Evolutionary conservation across 1,284 basidiomycete species (phyloP).

Genomic region (Gomphus bonarii): DNA sequence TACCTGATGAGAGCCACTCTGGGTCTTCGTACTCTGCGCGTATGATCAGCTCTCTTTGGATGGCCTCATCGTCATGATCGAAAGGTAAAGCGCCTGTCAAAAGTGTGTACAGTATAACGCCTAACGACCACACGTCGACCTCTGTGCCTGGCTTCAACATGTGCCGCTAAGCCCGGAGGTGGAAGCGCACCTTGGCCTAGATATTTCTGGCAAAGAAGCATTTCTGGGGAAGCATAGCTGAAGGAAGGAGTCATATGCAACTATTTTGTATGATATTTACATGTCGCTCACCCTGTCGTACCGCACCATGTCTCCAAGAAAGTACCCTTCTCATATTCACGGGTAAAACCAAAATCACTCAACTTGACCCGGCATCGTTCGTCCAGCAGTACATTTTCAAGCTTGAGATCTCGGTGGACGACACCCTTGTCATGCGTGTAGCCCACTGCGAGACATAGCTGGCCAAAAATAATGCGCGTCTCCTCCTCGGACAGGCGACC

Average conservation of each 20-base stretch:
- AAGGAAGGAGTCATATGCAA: background rate
- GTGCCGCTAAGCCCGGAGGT: conserved; percentile 15
- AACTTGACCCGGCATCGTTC: conserved; percentile 82
- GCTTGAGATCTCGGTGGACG: conserved; percentile 91
- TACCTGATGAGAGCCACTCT: conserved; percentile 81
- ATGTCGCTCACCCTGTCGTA: conserved; percentile 63
- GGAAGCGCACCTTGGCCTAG: conserved; percentile 65
- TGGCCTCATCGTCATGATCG: conserved; percentile 88
- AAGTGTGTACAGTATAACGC: conserved; percentile 91
- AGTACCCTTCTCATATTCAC: conserved; percentile 81
- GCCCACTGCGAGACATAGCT: conserved; percentile 92
- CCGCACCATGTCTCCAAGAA: conserved; percentile 95
- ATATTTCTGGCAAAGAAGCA: conserved; percentile 85
- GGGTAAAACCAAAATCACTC: conserved; percentile 94
- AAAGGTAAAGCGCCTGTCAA: conserved; percentile 93
- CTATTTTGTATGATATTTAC: background rate
- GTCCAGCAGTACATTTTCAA: conserved; percentile 92
- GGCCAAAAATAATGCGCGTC: conserved; percentile 79
- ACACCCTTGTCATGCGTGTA: conserved; percentile 87
- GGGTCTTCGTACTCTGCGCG: conserved; percentile 88
- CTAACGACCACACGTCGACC: conserved; percentile 96
- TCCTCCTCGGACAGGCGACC: conserved; percentile 80
- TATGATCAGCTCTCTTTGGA: conserved; percentile 85
- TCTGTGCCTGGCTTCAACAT: conserved; percentile 39
- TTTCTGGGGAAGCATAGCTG: conserved; percentile 85